These are phyloP conservation scores for Parastagonospora avenae DNA, from an alignment of 2,329 filamentous ascomycete species.

Conservation along the genomic window DNA sequence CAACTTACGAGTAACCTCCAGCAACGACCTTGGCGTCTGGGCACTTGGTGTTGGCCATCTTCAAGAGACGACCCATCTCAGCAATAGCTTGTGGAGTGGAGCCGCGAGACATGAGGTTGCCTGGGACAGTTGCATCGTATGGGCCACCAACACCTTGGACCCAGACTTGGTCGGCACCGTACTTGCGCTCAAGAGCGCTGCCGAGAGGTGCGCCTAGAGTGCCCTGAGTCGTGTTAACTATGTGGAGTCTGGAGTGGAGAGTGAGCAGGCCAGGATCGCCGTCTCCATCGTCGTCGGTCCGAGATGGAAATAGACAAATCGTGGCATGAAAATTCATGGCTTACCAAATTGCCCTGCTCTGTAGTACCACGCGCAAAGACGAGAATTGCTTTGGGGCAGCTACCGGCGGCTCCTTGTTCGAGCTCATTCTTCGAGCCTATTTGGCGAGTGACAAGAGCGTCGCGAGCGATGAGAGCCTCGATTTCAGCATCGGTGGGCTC, in stretches of 20 bases:
- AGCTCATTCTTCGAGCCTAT: slow-evolving; percentile 25
- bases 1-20: slow-evolving; percentile 49
- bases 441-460: slow-evolving; percentile 9
- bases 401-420: slow-evolving; percentile 18
- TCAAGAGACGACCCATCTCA: slow-evolving; percentile 44
- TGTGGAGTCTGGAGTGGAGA: too few species aligned
- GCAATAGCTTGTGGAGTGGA: slow-evolving; percentile 39
- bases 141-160: slow-evolving; percentile 42
- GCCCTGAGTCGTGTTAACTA: slow-evolving; percentile 17
- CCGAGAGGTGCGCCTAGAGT: slow-evolving; percentile 26
- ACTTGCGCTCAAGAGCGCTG: slow-evolving; percentile 24
- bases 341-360: slow-evolving; percentile 36
- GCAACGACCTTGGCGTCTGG: slow-evolving; percentile 45
- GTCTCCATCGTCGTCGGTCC: too few species aligned
- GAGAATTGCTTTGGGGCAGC: slow-evolving; percentile 33
- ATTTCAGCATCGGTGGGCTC: slow-evolving; percentile 4
- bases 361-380: slow-evolving; percentile 35
- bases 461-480: slow-evolving; percentile 4
- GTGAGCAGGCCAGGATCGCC: too few species aligned
- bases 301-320: not conserved
- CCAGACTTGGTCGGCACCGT: slow-evolving; percentile 31
- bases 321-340: not conserved
- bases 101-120: slow-evolving; percentile 41
- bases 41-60: slow-evolving; percentile 45
- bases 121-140: slow-evolving; percentile 43